These are phyloP conservation scores for Populus trichocarpa DNA, from an alignment of 441 rosid genomes.

Conservation along the genomic window DNA sequence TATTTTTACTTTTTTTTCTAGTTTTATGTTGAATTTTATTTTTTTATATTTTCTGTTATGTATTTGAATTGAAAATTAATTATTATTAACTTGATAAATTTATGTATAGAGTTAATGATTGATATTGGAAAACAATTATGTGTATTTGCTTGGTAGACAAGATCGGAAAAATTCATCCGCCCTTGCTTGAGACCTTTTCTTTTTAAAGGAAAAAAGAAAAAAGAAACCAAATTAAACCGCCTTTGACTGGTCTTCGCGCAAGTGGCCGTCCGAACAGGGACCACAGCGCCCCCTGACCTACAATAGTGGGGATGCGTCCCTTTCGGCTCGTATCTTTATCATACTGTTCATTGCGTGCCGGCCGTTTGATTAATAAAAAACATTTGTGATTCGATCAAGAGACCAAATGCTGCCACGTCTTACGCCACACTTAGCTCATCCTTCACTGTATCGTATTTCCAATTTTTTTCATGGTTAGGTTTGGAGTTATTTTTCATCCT, in stretches of 20 bases:
- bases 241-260: not conserved
- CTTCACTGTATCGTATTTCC: not conserved
- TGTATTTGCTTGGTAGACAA: too few relatives aligned
- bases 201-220: too few relatives aligned
- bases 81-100: too few relatives aligned
- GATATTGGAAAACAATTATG: too few relatives aligned
- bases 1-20: too few relatives aligned
- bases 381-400: slow-evolving; percentile 6
- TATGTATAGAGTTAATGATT: too few relatives aligned
- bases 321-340: not conserved
- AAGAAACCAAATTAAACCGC: too few relatives aligned
- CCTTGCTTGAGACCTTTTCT: too few relatives aligned
- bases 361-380: slow-evolving; percentile 20
- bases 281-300: not conserved
- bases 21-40: too few relatives aligned
- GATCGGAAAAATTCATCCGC: too few relatives aligned
- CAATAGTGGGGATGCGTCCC: not conserved
- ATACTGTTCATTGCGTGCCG: slow-evolving; percentile 16
- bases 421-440: slow-evolving; percentile 8
- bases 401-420: slow-evolving; percentile 19
- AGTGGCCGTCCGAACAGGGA: slow-evolving; percentile 1
- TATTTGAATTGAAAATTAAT: too few relatives aligned
- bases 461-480: not conserved
- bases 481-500: not conserved
- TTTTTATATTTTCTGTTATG: too few relatives aligned